Evolutionary conservation across 495 filamentous ascomycete genomes (phyloP), one percentile per base, ranked within the genome.

Genomic region (Ascodesmis nigricans): DNA sequence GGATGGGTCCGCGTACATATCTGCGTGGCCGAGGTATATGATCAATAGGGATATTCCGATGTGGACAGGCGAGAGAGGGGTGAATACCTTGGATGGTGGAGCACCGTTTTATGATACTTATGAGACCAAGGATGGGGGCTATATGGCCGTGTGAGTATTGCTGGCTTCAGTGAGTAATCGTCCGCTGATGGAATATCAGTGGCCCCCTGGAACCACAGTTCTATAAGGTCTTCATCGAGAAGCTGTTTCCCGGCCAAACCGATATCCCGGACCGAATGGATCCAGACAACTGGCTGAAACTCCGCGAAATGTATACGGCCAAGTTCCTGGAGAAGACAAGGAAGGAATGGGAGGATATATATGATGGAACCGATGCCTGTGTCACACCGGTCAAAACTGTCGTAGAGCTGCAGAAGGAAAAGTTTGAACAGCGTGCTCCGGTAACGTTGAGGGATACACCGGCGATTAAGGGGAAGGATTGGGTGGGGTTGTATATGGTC

Each of bases 351-450:
- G 83, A 91, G 54, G 44, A 34, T 4, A 53, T 90, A 2, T 95
- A 91, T 52, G 75, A 87, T 45, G 76, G 75, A 11, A 84, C 71
- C 0, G 84, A 95, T 60, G 82, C 84, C 5, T 95, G 84, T 53
- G 80, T 76, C 36, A 83, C 81, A 14, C 82, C 84, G 1, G 77
- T 95, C 2, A 54, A 91, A 32, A 71, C 68, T 27, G 74, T 76
- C 45, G 42, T 25, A 0, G 83, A 92, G 55, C 57, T 92, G 36
- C 66, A 78, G 49, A 51, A 55, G n/a, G 51, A 60, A 19, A 59
- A 62, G 3, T 45, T 39, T 27, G 75, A 90, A 38, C 80, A 83
- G 50, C 58, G 79, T 41, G 73, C 79, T 15, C 55, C 67, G 7
- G 78, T 92, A 5, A 67, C 71, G 21, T 53, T 92, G 42, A 57